A percentile compares a stretch with the other conserved stretches of the same genome.
These are phyloP conservation scores for Middelhovenomyces tepae DNA, from an alignment of 805 yeast species.

Conservation along the genomic window DNA sequence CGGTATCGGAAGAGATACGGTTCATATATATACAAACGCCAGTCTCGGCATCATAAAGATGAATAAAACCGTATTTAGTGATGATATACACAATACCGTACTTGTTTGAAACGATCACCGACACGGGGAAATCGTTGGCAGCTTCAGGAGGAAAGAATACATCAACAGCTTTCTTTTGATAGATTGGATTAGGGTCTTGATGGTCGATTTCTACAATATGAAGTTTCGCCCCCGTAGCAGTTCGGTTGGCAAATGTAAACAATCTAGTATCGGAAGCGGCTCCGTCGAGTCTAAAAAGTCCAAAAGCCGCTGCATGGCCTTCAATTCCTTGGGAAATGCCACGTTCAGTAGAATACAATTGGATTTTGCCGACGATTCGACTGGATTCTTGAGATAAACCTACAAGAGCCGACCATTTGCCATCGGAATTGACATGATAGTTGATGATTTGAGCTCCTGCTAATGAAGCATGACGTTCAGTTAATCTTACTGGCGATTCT, in stretches of 20 bases:
- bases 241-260: slow-evolving; percentile 87
- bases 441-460: slow-evolving; percentile 79
- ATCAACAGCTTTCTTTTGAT: slow-evolving; percentile 82
- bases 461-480: slow-evolving; percentile 76
- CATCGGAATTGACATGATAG: slow-evolving; percentile 68
- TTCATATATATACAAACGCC: slow-evolving; percentile 91
- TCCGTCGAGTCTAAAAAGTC: slow-evolving; percentile 64
- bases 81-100: slow-evolving; percentile 83
- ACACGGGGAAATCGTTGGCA: slow-evolving; percentile 90
- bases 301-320: slow-evolving; percentile 93
- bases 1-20: slow-evolving; percentile 92
- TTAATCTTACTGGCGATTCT: slow-evolving; percentile 68
- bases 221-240: slow-evolving; percentile 73
- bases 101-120: slow-evolving; percentile 74
- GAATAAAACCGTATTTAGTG: slow-evolving; percentile 95
- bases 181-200: slow-evolving; percentile 71
- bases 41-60: slow-evolving; percentile 86
- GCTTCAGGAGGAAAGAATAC: slow-evolving; percentile 97
- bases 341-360: slow-evolving; percentile 79
- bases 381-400: slow-evolving; percentile 94
- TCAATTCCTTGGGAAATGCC: slow-evolving; percentile 94
- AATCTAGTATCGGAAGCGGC: slow-evolving; percentile 70
- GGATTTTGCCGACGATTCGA: slow-evolving; percentile 92
- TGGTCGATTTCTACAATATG: slow-evolving; percentile 96
- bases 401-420: slow-evolving; percentile 89